Base-by-base conservation (phyloP, 371 early-diverging fungal genomes). In the Phascolomyces articulosus region DNA sequence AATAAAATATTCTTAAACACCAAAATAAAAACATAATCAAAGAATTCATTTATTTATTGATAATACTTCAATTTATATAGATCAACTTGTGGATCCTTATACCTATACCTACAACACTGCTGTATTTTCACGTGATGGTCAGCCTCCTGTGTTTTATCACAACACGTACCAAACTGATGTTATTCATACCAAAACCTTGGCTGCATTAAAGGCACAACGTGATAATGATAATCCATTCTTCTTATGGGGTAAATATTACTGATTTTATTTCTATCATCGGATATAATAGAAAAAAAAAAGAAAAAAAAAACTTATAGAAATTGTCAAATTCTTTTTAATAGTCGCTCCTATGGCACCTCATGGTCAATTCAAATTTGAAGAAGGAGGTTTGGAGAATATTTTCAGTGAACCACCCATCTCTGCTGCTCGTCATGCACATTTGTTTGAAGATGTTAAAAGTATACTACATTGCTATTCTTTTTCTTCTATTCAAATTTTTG, bases 131-230 rank as follows among this genome's bases (percentile, higher is more conserved):
- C 72, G 63, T 4, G 82, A 90, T 63, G 82, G 88, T n/a, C 75
- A 84, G 24, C 67, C 79, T 1, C 78, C 85, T 28, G 82, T 83
- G 28, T 67, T 61, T 18, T 82, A 84, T 58, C 65, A 71, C 2
- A 79, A 85, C 23, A 68, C 63, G 3, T 87, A 88, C 60, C 88
- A 90, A 64, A 85, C 87, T 0, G 90, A 90, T 62, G 71, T 88
- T 24, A 80, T 90, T 40, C 79, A 83, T 24, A 78, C 85, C 26
- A 90, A 90, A 64, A 74, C 87, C 0, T 64, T 75, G 27, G 73
- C 72, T 6, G 79, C 81, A 23, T 53, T 88, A 20, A 81, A 87
- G 27, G 68, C 72, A 27, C 71, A 79, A 6, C 73, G 77, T 18
- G 58, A 72, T 40, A 60, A 72, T 24, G 74, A 81, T 7, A 69